Evolutionary conservation across 345 rosid species (phyloP).

Genomic region (Durio zibethinus): DNA sequence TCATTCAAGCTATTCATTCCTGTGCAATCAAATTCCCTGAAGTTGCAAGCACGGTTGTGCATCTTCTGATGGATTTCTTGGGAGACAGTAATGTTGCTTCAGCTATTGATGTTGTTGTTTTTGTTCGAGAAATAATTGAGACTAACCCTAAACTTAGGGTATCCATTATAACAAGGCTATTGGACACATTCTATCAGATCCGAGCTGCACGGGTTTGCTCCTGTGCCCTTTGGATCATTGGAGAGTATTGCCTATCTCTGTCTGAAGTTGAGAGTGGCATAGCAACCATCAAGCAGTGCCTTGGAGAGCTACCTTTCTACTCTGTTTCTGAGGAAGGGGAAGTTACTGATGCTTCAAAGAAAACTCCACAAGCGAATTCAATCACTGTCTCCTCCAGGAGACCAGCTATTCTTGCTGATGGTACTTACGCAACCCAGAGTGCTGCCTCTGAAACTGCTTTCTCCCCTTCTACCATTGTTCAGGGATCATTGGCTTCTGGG

Average conservation of each 20-base stretch:
- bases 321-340: constrained; percentile 62
- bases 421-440: constrained; percentile 82
- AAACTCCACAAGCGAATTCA: constrained; percentile 43
- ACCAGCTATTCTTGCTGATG: constrained; percentile 80
- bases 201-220: constrained; percentile 78
- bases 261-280: constrained; percentile 76
- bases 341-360: constrained; percentile 47
- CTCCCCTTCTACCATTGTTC: constrained; percentile 61
- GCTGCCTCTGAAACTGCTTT: constrained; percentile 82
- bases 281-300: constrained; percentile 67
- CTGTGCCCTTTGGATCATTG: constrained; percentile 81
- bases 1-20: constrained; percentile 79
- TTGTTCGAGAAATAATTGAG: constrained; percentile 78
- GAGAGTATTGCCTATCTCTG: constrained; percentile 70
- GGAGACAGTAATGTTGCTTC: constrained; percentile 75
- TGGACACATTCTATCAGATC: constrained; percentile 81
- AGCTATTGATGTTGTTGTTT: constrained; percentile 64
- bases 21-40: constrained; percentile 85
- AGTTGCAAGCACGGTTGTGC: constrained; percentile 83
- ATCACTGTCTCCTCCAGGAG: constrained; percentile 59
- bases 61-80: constrained; percentile 80
- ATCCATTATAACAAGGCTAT: constrained; percentile 68
- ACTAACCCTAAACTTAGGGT: constrained; percentile 71
- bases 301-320: constrained; percentile 73
- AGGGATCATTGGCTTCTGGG: constrained; percentile 66